phyloP scores from a whole-genome alignment of 176 grass and related monocot genomes.

The Sorghum bicolor region DNA sequence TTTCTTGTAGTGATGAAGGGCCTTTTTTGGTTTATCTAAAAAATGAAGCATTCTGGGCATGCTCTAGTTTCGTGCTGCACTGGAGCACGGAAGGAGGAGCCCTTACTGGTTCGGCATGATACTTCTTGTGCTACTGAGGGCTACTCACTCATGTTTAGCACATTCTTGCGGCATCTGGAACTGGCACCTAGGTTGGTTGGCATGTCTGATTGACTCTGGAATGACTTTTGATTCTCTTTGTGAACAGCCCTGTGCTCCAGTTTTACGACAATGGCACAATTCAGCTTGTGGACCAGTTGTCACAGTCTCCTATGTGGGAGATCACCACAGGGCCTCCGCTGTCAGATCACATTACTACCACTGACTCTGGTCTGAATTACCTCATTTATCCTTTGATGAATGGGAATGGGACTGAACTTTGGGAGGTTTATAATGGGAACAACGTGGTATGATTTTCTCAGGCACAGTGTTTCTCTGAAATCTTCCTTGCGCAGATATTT shows the following conservation, averaged over 20 bases:
- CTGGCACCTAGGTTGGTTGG: not conserved
- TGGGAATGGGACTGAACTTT: conserved; percentile 30
- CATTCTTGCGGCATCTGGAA: not conserved
- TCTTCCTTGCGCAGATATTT: not conserved
- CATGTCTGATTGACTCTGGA: conserved; percentile 6
- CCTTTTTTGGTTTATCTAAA: conserved; percentile 14
- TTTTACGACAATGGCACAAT: conserved; percentile 53
- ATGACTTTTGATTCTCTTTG: conserved; percentile 6
- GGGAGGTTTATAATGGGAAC: conserved; percentile 44
- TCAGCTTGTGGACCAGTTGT: conserved; percentile 41
- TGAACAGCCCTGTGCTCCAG: conserved; percentile 31
- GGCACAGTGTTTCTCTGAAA: not conserved
- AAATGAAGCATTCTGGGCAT: not conserved
- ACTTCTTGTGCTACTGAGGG: not conserved
- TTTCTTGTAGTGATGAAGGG: conserved; percentile 5
- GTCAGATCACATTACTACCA: conserved; percentile 31
- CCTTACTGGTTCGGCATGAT: not conserved
- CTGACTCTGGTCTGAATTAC: conserved; percentile 33
- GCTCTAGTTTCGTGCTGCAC: conserved; percentile 5
- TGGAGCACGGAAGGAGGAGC: not conserved
- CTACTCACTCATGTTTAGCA: not conserved
- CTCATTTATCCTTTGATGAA: conserved; percentile 36
- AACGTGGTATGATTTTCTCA: conserved; percentile 49
- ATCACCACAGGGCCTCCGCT: conserved; percentile 49
- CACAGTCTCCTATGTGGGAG: conserved; percentile 42